A percentile compares a stretch with the other conserved stretches of the same genome.
Conservation (phyloP, 2,329 filamentous ascomycete genomes). For the Diplodia corticola region DNA sequence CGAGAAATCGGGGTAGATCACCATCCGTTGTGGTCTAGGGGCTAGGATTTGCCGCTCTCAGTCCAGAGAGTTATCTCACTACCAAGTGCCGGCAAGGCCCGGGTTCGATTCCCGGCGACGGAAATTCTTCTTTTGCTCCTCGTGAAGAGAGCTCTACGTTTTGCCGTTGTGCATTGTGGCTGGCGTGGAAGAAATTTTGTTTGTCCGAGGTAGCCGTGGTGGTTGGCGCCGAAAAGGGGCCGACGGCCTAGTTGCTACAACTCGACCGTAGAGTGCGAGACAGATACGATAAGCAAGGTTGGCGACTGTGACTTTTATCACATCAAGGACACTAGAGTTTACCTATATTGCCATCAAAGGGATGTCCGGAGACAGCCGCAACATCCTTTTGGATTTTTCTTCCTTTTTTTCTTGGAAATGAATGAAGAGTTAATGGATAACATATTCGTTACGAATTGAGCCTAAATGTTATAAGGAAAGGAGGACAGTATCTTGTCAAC, state of each 20-base stretch:
- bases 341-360: too few relatives aligned
- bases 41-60: conserved; percentile 9
- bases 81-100: conserved; percentile 2
- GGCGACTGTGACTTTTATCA: too few relatives aligned
- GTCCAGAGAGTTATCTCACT: neutral
- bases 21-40: conserved; percentile 4
- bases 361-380: too few relatives aligned
- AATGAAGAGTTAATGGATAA: too few relatives aligned
- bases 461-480: too few relatives aligned
- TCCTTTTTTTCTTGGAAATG: too few relatives aligned
- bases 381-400: too few relatives aligned
- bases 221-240: neutral
- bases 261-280: neutral
- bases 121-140: neutral
- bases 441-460: too few relatives aligned
- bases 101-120: conserved; percentile 4
- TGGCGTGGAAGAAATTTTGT: neutral
- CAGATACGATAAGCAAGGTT: neutral
- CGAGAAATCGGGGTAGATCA: neutral
- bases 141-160: neutral
- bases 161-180: neutral
- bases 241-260: neutral
- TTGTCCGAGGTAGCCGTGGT: neutral
- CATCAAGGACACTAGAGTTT: too few relatives aligned
- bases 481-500: too few relatives aligned